A percentile compares a stretch with the other conserved stretches of the same genome.
Evolutionary conservation across 108 stramenopile species (phyloP).

Genomic region (Nannochloropsis gaditana): DNA sequence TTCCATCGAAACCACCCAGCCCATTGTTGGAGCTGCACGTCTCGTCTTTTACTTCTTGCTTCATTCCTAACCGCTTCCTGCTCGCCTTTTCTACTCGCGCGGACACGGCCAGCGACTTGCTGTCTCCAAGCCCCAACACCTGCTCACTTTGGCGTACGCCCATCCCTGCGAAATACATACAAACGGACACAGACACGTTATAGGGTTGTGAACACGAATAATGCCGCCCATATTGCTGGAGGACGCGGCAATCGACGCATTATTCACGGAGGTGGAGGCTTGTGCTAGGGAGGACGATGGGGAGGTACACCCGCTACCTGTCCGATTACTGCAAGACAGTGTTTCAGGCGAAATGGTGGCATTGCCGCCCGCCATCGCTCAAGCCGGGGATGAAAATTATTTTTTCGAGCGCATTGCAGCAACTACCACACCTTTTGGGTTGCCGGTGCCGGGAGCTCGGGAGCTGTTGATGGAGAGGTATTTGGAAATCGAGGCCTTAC

Average conservation of each 20-base stretch:
- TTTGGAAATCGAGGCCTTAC: not conserved
- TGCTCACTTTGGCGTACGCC: too few species aligned
- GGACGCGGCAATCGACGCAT: not conserved
- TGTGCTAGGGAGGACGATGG: not conserved
- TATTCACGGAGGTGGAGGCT: not conserved
- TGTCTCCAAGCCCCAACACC: too few species aligned
- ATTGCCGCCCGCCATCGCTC: not conserved
- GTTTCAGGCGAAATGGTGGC: not conserved
- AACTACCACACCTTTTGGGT: not conserved
- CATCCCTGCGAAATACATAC: too few species aligned
- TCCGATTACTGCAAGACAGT: not conserved
- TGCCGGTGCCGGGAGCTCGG: not conserved
- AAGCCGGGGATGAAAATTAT: not conserved
- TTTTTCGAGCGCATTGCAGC: conserved; percentile 14
- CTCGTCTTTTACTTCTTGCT: too few species aligned
- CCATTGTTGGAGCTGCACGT: too few species aligned
- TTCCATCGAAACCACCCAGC: too few species aligned
- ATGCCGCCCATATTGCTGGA: not conserved
- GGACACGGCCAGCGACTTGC: too few species aligned
- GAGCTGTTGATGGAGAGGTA: not conserved
- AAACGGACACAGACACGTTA: too few species aligned
- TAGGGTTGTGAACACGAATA: not conserved
- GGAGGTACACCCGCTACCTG: not conserved
- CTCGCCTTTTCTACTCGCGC: too few species aligned
- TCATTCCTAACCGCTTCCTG: too few species aligned